phyloP scores from a whole-genome alignment of 192 early-diverging fungal species.

The Entomortierella parvispora region DNA sequence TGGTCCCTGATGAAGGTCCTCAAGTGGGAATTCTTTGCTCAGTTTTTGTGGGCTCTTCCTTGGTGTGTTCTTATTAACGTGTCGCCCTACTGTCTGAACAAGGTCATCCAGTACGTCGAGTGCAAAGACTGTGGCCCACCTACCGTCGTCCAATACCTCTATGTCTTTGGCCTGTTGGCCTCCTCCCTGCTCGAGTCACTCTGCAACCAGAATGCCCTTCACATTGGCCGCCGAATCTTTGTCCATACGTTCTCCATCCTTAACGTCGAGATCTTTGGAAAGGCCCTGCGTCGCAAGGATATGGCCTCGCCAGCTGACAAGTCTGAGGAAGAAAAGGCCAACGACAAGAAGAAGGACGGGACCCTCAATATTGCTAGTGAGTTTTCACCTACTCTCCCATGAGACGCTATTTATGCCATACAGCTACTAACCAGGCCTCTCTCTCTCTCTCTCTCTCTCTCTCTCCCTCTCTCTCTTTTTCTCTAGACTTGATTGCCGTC shows the following conservation, averaged over 20 bases:
- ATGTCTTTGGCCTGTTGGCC: slow-evolving; percentile 65
- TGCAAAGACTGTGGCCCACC: slow-evolving; percentile 34
- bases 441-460: too few species aligned
- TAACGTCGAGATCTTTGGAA: slow-evolving; percentile 55
- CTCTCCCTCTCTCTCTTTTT: background rate
- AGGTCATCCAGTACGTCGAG: slow-evolving; percentile 39
- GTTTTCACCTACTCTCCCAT: background rate
- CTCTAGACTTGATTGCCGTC: slow-evolving; percentile 42
- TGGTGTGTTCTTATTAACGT: slow-evolving; percentile 13
- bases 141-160: slow-evolving; percentile 54
- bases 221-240: slow-evolving; percentile 71
- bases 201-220: slow-evolving; percentile 60
- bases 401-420: background rate
- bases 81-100: slow-evolving; percentile 32
- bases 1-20: slow-evolving; percentile 18
- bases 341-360: slow-evolving; percentile 12
- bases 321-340: background rate
- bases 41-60: slow-evolving; percentile 26
- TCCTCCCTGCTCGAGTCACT: slow-evolving; percentile 51
- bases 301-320: slow-evolving; percentile 37
- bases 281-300: slow-evolving; percentile 57
- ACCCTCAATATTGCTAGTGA: slow-evolving; percentile 40
- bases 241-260: slow-evolving; percentile 60
- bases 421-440: slow-evolving; percentile 2
- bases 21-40: slow-evolving; percentile 16